A percentile compares a stretch with the other conserved stretches of the same genome.
Evolutionary conservation across 2,329 filamentous ascomycete genomes (phyloP).

Genomic region (Cladosporium sp.): DNA sequence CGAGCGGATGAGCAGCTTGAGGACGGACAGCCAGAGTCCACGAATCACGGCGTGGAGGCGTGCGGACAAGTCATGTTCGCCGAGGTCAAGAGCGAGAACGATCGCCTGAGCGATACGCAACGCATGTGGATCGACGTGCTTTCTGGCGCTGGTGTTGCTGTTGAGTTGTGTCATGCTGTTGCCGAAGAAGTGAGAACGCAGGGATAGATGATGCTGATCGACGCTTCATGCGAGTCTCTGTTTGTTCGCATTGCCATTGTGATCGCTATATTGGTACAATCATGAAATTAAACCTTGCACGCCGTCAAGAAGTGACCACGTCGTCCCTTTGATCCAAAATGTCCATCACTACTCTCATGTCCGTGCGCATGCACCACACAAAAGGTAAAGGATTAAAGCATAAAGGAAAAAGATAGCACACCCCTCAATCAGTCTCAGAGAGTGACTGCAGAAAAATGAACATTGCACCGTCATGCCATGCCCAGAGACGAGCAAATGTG

Average conservation of each 20-base stretch:
- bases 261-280: background rate
- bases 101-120: constrained; percentile 93
- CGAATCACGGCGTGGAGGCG: background rate
- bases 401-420: background rate
- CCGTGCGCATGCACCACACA: background rate
- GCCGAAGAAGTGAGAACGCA: constrained; percentile 54
- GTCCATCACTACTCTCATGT: background rate
- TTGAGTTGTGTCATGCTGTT: constrained; percentile 74
- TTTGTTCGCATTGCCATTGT: background rate
- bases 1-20: constrained; percentile 19
- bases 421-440: background rate
- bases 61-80: constrained; percentile 41
- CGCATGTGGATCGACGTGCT: constrained; percentile 95
- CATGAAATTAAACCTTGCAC: background rate
- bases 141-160: constrained; percentile 76
- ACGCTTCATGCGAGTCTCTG: background rate
- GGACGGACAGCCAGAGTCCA: constrained; percentile 22
- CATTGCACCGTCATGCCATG: background rate
- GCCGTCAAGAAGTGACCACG: background rate
- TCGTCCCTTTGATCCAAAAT: background rate
- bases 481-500: background rate
- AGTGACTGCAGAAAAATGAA: background rate
- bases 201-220: background rate
- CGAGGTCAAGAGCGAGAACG: constrained; percentile 65
- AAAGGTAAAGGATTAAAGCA: background rate